These are phyloP conservation scores for Moesziomyces antarcticus DNA, from an alignment of 1,284 basidiomycete species.

Conservation along the genomic window DNA sequence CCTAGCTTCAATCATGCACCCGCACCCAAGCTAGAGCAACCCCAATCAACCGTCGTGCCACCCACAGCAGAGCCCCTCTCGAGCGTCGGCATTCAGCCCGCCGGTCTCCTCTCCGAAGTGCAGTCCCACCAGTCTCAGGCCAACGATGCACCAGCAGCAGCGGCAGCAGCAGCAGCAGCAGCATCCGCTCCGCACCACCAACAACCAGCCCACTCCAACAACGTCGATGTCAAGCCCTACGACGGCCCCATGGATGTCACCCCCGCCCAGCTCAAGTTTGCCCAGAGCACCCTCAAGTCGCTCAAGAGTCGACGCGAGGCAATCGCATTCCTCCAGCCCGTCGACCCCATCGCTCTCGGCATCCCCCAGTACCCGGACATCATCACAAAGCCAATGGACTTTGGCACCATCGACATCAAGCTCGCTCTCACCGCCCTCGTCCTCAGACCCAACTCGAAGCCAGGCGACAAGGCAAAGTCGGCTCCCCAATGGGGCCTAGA, in stretches of 20 bases:
- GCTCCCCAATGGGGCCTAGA: slow-evolving; percentile 52
- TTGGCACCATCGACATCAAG: slow-evolving; percentile 92
- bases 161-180: background rate
- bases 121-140: slow-evolving; percentile 23
- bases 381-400: slow-evolving; percentile 92
- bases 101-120: slow-evolving; percentile 18
- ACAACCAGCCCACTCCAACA: background rate
- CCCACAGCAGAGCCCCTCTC: slow-evolving; percentile 40
- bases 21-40: slow-evolving; percentile 9
- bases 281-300: slow-evolving; percentile 80
- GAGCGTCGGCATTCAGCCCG: slow-evolving; percentile 31
- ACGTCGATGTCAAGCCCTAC: slow-evolving; percentile 23
- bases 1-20: background rate
- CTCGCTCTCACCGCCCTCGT: slow-evolving; percentile 60
- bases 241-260: slow-evolving; percentile 50
- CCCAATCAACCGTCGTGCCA: slow-evolving; percentile 24
- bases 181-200: slow-evolving; percentile 5
- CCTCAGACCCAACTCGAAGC: slow-evolving; percentile 50
- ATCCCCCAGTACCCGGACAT: slow-evolving; percentile 91
- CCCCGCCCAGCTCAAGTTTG: slow-evolving; percentile 81
- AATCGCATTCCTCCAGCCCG: slow-evolving; percentile 83
- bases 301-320: slow-evolving; percentile 90
- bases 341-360: slow-evolving; percentile 87
- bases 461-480: slow-evolving; percentile 59
- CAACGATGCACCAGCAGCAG: background rate